Conservation (phyloP, 148 eudicot species). For the Euryodendron excelsum region DNA sequence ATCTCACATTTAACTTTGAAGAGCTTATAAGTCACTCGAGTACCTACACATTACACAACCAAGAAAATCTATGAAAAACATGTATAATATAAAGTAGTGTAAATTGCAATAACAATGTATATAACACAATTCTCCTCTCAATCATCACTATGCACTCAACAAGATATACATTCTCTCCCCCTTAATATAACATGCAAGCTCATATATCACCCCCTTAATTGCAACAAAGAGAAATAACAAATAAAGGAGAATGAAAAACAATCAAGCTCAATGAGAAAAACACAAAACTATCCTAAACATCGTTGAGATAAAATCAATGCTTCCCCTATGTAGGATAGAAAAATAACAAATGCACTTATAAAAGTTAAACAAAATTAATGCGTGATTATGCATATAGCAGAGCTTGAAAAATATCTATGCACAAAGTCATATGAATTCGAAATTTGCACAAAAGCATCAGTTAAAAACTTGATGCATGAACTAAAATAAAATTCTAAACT, state of each 20-base stretch:
- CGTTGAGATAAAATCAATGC: background rate
- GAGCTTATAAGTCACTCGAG: background rate
- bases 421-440: too few species aligned
- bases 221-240: background rate
- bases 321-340: too few species aligned
- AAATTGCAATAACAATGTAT: background rate
- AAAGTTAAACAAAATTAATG: background rate
- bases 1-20: background rate
- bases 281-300: background rate
- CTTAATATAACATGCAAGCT: too few species aligned
- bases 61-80: background rate
- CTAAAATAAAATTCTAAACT: too few species aligned
- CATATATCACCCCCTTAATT: too few species aligned
- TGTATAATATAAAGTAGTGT: too few species aligned
- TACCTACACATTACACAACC: background rate
- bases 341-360: background rate
- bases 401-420: background rate
- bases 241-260: too few species aligned
- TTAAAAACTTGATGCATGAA: too few species aligned
- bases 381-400: background rate
- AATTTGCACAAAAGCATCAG: too few species aligned
- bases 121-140: background rate
- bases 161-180: background rate
- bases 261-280: background rate
- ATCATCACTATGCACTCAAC: background rate